Base-by-base conservation (phyloP, 1,284 basidiomycete species). In the Apiotrichum brassicae region DNA sequence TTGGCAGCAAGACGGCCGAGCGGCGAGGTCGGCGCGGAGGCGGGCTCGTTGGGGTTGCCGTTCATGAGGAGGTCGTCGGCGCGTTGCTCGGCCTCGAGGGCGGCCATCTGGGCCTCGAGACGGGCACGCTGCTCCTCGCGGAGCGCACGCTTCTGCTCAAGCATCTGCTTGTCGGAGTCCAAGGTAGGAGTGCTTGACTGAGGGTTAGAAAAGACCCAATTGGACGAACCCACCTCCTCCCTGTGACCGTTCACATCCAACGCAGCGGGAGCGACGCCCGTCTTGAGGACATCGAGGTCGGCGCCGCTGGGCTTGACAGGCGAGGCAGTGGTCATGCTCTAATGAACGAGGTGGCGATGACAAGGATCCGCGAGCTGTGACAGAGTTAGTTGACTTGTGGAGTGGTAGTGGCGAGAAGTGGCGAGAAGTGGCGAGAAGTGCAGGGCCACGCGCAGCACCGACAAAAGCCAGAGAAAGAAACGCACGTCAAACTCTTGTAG, bases 41-140 rank as follows among this genome's bases (percentile, higher is more conserved):
- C 60, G 16, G 63, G 53, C 47, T 62, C 62, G 40, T 45, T 58
- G 18, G 56, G 33, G 23, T 19, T 48, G 20, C 58, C 51, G 40
- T 59, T 81, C 59, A 90, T 81, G 34, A 88, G 59, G 35, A 62
- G 60, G 58, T 78, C 77, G 66, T 89, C 75, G 19, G 75, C 85
- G 18, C 84, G 83, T 73, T 95, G 91, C 70, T 91, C 85, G 61
- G 88, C 86, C 73, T 95, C 92, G 54, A 95, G 80, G 58, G 80
- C 83, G 48, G 84, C 82, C 86, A 94, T 93, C 74, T 94, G 88
- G 62, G 92, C 87, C 72, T 93, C 92, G 68, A 95, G 94, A 62
- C 87, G 76, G 72, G 84, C 86, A 65, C 89, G 83, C 71, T 94
- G 91, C 49, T 87, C 73, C 39, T 76, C 76, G 59, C 90, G 86